phyloP scores from a whole-genome alignment of 2,329 filamentous ascomycete genomes.

The Fusarium sp. region DNA sequence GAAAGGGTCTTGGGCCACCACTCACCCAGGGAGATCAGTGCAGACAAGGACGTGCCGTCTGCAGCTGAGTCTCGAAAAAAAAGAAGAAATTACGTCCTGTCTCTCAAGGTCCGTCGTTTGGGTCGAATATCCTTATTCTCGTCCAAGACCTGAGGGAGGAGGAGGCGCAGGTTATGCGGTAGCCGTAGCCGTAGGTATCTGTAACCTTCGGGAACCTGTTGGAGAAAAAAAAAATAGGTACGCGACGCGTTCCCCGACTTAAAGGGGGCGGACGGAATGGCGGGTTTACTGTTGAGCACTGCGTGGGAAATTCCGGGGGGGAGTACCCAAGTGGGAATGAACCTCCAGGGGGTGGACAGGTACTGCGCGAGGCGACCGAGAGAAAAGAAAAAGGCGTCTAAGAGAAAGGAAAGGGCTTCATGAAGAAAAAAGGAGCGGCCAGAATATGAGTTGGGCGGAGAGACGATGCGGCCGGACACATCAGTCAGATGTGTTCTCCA shows the following conservation, averaged over 20 bases:
- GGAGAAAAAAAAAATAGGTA: constrained; percentile 26
- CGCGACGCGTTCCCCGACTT: constrained; percentile 52
- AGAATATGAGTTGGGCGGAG: constrained; percentile 35
- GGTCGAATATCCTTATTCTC: constrained; percentile 37
- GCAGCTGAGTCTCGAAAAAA: constrained; percentile 65
- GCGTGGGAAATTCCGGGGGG: constrained; percentile 43
- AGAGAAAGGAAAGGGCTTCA: constrained; percentile 45
- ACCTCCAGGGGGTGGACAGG: constrained; percentile 39
- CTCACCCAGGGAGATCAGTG: constrained; percentile 70
- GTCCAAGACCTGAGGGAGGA: constrained; percentile 36
- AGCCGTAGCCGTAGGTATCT: constrained; percentile 31
- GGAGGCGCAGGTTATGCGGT: constrained; percentile 28
- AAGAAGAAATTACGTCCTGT: constrained; percentile 35
- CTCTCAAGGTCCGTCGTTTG: constrained; percentile 44
- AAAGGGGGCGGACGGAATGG: constrained; percentile 45
- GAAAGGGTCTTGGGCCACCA: constrained; percentile 9
- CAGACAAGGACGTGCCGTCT: constrained; percentile 71
- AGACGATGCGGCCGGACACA: constrained; percentile 49
- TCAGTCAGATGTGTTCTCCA: constrained; percentile 40
- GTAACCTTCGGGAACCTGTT: not conserved
- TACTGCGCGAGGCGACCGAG: constrained; percentile 22
- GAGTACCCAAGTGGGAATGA: constrained; percentile 23
- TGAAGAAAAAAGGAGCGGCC: constrained; percentile 44
- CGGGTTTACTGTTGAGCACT: constrained; percentile 33
- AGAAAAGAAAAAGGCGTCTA: constrained; percentile 31